phyloP scores from a whole-genome alignment of 805 yeast species.

The Spathaspora boniae region DNA sequence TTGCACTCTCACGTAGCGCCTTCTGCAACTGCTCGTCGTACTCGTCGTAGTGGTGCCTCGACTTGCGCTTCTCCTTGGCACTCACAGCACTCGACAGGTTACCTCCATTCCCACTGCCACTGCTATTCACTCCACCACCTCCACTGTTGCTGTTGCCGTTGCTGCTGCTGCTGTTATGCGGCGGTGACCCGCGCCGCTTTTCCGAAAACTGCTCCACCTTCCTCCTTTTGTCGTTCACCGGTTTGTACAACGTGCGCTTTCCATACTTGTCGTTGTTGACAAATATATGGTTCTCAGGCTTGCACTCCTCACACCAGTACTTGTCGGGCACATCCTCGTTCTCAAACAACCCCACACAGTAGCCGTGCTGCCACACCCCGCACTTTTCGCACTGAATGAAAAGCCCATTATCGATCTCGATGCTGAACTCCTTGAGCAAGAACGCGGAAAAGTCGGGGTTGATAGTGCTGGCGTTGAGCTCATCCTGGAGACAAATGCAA shows the following conservation, averaged over 20 bases:
- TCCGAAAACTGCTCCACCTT: constrained; percentile 19
- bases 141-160: constrained; percentile 2
- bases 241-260: constrained; percentile 35
- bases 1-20: constrained; percentile 56
- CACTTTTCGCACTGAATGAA: constrained; percentile 87
- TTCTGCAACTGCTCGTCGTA: constrained; percentile 43
- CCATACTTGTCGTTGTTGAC: constrained; percentile 23
- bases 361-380: constrained; percentile 97
- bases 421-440: constrained; percentile 29
- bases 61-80: constrained; percentile 24
- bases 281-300: constrained; percentile 73
- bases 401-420: constrained; percentile 52
- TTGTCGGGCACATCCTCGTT: constrained; percentile 83
- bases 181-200: constrained; percentile 8
- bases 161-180: constrained; percentile 14
- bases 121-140: not conserved
- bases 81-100: constrained; percentile 13
- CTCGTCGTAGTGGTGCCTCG: constrained; percentile 29
- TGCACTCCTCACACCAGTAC: constrained; percentile 91
- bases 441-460: constrained; percentile 22
- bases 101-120: constrained; percentile 12
- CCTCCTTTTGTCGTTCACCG: constrained; percentile 41
- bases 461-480: constrained; percentile 23
- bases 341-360: constrained; percentile 80
- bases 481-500: constrained; percentile 42